Evolutionary conservation across 1,284 basidiomycete species (phyloP), one percentile per base, ranked within the genome.

Genomic region (Earliella scabrosa): DNA sequence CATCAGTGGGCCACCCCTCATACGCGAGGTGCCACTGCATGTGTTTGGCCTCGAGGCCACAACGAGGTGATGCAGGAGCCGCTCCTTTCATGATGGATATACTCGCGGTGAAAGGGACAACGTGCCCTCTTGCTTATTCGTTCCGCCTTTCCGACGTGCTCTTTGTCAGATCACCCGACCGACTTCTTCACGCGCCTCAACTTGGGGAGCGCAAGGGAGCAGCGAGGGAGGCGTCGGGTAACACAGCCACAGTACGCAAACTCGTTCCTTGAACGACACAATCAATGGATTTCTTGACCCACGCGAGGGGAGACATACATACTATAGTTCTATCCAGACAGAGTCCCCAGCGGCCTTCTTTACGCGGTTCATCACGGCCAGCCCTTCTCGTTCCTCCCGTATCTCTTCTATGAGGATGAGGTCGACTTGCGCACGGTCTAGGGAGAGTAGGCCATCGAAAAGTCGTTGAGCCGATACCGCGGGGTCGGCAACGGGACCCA

Each of bases 291-390:
- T n/a, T n/a, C n/a, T n/a, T n/a, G n/a, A n/a, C n/a, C n/a, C n/a
- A n/a, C n/a, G n/a, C 29, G 29, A 31, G 29, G 29, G 6, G 29
- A 31, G 29, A 41, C 44, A 38, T 4, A 45, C 26, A 39, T 46
- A 43, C 40, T 56, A 60, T 13, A 47, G 18, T 24, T 58, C 67
- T 67, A 71, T 50, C 81, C 82, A 85, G 61, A 73, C 70, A 47
- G 76, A 73, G 61, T 85, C 84, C 4, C 88, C 85, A 2, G 95
- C 95, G 1, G 97, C 97, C 72, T 99, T 99, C 58, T 84, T 85
- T n/a, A 96, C 85, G n/a, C 97, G 82, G 70, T 99, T 98, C 96
- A 98, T 98, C 24, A 99, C 86, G 1, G 97, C 97, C 44, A 98
- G 73, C 0, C 97, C 97, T 63, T 98, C 89, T 26, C 87, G 84